phyloP scores from a whole-genome alignment of 805 yeast genomes.

The Sugiyamaella americana region DNA sequence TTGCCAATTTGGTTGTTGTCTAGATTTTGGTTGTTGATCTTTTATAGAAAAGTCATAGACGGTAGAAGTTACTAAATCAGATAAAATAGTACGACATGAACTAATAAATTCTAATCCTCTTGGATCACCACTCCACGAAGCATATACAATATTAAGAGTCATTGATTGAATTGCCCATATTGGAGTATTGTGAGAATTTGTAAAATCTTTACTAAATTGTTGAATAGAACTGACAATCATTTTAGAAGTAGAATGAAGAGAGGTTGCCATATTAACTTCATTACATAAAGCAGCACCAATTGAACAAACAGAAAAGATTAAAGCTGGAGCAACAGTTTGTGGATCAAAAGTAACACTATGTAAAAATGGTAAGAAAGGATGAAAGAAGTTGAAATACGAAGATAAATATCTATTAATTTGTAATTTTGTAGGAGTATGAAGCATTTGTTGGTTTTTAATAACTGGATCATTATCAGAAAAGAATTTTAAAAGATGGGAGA shows the following conservation, averaged over 20 bases:
- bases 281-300: slow-evolving; percentile 30
- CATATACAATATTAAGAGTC: slow-evolving; percentile 25
- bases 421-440: slow-evolving; percentile 19
- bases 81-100: slow-evolving; percentile 23
- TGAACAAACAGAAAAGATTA: slow-evolving; percentile 30
- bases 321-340: slow-evolving; percentile 26
- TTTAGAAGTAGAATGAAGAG: slow-evolving; percentile 26
- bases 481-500: slow-evolving; percentile 14
- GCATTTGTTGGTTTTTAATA: slow-evolving; percentile 3
- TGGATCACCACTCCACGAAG: slow-evolving; percentile 30
- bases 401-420: slow-evolving; percentile 30
- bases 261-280: slow-evolving; percentile 25
- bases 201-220: slow-evolving; percentile 26
- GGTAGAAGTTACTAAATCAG: slow-evolving; percentile 8
- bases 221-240: slow-evolving; percentile 24
- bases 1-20: slow-evolving; percentile 17
- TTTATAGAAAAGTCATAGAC: background rate
- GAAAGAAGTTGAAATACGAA: slow-evolving; percentile 30
- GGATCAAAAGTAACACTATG: slow-evolving; percentile 32
- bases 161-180: slow-evolving; percentile 30
- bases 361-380: slow-evolving; percentile 31
- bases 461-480: slow-evolving; percentile 8
- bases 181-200: slow-evolving; percentile 21
- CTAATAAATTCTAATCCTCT: slow-evolving; percentile 27
- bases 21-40: background rate